phyloP scores from a whole-genome alignment of 23 red algal genomes.

The Rhodosorus marinus region DNA sequence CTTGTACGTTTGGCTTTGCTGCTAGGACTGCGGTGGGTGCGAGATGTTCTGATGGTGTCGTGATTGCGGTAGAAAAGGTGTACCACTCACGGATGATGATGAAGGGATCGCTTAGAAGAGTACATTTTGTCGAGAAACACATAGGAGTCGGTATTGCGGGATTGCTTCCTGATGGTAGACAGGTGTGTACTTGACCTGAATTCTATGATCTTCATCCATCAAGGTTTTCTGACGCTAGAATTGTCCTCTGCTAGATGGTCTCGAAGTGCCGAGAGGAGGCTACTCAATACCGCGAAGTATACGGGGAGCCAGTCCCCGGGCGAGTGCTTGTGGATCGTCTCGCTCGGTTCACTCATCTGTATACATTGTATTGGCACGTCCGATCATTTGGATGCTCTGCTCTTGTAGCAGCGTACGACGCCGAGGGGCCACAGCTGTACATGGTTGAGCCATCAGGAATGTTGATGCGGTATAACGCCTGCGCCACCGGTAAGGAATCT shows the following conservation, averaged over 20 bases:
- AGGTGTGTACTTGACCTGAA: too few species aligned
- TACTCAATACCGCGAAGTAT: slow-evolving; percentile 60
- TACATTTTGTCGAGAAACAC: slow-evolving; percentile 70
- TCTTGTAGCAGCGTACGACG: slow-evolving; percentile 29
- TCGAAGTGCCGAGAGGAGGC: slow-evolving; percentile 61
- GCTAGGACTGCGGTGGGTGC: slow-evolving; percentile 56
- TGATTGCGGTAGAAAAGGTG: slow-evolving; percentile 88
- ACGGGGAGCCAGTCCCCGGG: slow-evolving; percentile 55
- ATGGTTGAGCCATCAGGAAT: slow-evolving; percentile 80
- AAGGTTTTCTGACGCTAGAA: too few species aligned
- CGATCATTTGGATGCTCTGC: slow-evolving; percentile 90
- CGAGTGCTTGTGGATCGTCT: slow-evolving; percentile 74
- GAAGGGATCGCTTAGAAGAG: slow-evolving; percentile 36
- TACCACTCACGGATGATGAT: slow-evolving; percentile 57
- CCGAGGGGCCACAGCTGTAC: slow-evolving; percentile 53
- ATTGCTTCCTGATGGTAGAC: slow-evolving; percentile 66
- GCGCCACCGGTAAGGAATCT: slow-evolving; percentile 62
- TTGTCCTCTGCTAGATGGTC: too few species aligned
- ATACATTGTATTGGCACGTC: slow-evolving; percentile 87
- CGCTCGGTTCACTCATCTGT: slow-evolving; percentile 78
- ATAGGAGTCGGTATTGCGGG: slow-evolving; percentile 62
- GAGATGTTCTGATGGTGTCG: slow-evolving; percentile 72
- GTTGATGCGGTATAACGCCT: slow-evolving; percentile 60
- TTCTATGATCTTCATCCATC: neutral
- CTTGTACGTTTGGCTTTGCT: neutral